Evolutionary conservation across 1,284 basidiomycete species (phyloP).

Genomic region (Rhodotorula glutinis): DNA sequence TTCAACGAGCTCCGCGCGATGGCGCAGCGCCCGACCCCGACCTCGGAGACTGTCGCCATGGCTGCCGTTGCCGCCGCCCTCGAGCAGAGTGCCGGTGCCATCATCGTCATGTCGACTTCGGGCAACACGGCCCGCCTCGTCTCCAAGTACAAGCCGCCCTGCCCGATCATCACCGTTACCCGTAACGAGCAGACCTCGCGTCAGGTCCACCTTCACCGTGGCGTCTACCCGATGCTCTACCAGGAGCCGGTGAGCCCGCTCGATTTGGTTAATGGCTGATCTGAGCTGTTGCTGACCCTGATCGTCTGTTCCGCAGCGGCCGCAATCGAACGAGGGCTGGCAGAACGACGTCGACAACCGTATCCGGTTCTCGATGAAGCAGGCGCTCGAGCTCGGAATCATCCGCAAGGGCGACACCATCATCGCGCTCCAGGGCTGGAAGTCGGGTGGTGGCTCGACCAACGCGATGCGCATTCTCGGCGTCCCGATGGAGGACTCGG

Average conservation of each 20-base stretch:
- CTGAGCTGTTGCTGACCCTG: no score
- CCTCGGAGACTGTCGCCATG: conserved; percentile 87
- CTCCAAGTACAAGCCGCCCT: conserved; percentile 91
- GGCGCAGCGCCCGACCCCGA: conserved; percentile 81
- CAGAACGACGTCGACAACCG: conserved; percentile 94
- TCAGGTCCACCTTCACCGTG: conserved; percentile 94
- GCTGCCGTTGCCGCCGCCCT: conserved; percentile 90
- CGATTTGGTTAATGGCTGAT: no score
- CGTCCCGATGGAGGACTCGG: conserved; percentile 30
- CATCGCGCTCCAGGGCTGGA: conserved; percentile 97
- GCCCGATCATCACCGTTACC: conserved; percentile 95
- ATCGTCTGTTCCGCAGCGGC: background rate
- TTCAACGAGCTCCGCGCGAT: conserved; percentile 81
- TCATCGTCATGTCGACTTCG: conserved; percentile 93
- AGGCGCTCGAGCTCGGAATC: conserved; percentile 81
- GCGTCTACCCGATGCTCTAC: conserved; percentile 81
- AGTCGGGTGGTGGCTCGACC: conserved; percentile 89
- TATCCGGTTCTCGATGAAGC: conserved; percentile 60
- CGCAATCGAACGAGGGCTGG: conserved; percentile 83
- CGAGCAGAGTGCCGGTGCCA: conserved; percentile 89
- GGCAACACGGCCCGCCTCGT: conserved; percentile 94
- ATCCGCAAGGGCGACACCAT: conserved; percentile 86
- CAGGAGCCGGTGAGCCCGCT: conserved; percentile 46
- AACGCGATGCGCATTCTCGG: conserved; percentile 43
- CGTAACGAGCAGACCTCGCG: conserved; percentile 93